A percentile compares a stretch with the other conserved stretches of the same genome.
These are phyloP conservation scores for Chlorella vulgaris DNA, from an alignment of 139 green algal genomes.

Conservation along the genomic window DNA sequence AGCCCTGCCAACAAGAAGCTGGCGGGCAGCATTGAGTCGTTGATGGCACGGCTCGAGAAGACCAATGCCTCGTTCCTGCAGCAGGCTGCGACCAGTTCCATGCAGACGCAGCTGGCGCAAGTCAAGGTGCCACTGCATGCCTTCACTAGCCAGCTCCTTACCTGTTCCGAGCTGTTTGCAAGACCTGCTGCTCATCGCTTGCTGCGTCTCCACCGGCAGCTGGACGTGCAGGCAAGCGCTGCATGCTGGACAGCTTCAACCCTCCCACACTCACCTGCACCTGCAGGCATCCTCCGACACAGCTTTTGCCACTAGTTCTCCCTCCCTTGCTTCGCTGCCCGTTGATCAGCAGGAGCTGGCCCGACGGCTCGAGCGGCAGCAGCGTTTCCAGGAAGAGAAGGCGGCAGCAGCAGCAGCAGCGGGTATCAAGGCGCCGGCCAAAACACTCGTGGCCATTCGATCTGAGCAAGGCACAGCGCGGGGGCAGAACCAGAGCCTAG, in stretches of 20 bases:
- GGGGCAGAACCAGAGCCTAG: slow-evolving; percentile 41
- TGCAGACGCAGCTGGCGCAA: slow-evolving; percentile 1
- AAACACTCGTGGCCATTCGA: slow-evolving; percentile 26
- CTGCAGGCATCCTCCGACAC: neutral
- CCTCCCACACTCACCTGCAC: neutral
- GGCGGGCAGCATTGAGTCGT: neutral
- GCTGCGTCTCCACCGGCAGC: no score
- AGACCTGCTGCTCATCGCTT: no score
- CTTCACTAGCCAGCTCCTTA: neutral
- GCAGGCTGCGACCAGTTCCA: neutral
- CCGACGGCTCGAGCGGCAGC: slow-evolving; percentile 36
- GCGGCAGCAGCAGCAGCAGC: slow-evolving; percentile 18
- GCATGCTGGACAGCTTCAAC: no score
- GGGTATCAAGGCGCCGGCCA: neutral
- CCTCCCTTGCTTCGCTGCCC: slow-evolving; percentile 4
- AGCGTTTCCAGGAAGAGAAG: slow-evolving; percentile 42
- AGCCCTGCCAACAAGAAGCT: slow-evolving; percentile 11
- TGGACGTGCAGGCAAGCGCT: no score
- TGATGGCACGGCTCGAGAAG: slow-evolving; percentile 26
- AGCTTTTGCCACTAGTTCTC: neutral
- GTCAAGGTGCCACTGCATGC: neutral
- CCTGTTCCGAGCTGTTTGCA: no score
- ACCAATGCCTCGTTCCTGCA: slow-evolving; percentile 33
- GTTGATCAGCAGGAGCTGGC: slow-evolving; percentile 28
- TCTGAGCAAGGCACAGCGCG: slow-evolving; percentile 2